Base-by-base conservation (phyloP, 306 rosid genomes). In the Prunus padus region DNA sequence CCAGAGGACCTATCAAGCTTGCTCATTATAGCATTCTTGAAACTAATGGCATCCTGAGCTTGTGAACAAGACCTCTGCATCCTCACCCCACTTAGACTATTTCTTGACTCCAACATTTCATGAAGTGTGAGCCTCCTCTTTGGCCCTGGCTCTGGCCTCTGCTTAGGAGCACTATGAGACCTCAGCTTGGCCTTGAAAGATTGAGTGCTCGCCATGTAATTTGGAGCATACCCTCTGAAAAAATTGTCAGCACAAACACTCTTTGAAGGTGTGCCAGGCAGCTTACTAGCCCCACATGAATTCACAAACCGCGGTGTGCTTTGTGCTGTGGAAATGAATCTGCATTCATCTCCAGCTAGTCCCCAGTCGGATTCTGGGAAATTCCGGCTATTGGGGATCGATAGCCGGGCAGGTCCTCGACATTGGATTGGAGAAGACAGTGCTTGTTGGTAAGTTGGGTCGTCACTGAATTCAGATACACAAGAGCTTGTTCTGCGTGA, bases 21-120 rank as follows among this genome's bases (percentile, higher is more conserved):
- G 19, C 96, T 82, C 88, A 93, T 89, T 49, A 93, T 88, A 33
- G 90, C 89, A 76, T 91, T 93, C 86, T 91, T 93, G 89, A 91
- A 91, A 79, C 15, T 82, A 80, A 88, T 81, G 64, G 86, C 90
- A 81, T 93, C 97, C 67, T 87, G 93, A 45, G 75, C 89, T 69
- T 89, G 91, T 20, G 98, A 91, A 63, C 97, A 91, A 0, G 97
- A 88, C 65, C 90, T 89, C 84, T 91, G 92, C 97, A 93, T 93
- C 33, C 88, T 65, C 73, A 89, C 90, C 25, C 93, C 98, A 74
- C 97, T 89, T 18, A 93, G 74, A 20, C 96, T 91, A 59, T 40
- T 89, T 76, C 98, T 86, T 0, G 93, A 93, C 72, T 88, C 93
- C 84, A 93, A 76, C 86, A 87, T 69, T 57, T 93, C 98, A 22